Conservation (phyloP, 2,329 filamentous ascomycete species). For the Pseudohalonectria lignicola region DNA sequence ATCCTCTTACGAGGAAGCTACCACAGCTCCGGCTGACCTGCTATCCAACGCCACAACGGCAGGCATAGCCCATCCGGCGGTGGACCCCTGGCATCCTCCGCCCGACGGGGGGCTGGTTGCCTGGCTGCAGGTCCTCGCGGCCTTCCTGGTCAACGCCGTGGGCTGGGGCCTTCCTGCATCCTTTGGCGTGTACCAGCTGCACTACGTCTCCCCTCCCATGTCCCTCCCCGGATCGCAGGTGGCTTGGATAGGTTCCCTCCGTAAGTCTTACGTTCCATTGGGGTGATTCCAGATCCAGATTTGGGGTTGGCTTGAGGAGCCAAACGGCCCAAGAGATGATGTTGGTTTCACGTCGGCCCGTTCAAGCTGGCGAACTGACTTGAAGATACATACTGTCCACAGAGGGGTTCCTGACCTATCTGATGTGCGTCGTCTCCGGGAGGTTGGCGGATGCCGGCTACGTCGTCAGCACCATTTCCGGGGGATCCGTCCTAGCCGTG, state of each 20-base stretch:
- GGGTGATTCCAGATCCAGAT: too few relatives aligned
- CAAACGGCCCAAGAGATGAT: too few relatives aligned
- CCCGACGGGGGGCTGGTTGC: slow-evolving; percentile 35
- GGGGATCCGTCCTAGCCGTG: slow-evolving; percentile 28
- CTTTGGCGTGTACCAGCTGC: slow-evolving; percentile 36
- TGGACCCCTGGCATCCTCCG: slow-evolving; percentile 8
- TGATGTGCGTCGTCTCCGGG: slow-evolving; percentile 34
- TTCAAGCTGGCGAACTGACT: too few relatives aligned
- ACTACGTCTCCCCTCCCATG: slow-evolving; percentile 27
- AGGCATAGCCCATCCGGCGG: too few relatives aligned
- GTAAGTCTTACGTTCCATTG: too few relatives aligned
- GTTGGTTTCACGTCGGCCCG: too few relatives aligned
- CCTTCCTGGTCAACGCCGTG: slow-evolving; percentile 34
- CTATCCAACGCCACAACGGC: too few relatives aligned
- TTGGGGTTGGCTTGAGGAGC: too few relatives aligned
- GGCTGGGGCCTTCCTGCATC: slow-evolving; percentile 38
- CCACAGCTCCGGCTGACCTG: too few relatives aligned
- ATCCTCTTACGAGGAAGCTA: too few relatives aligned
- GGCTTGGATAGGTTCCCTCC: slow-evolving; percentile 37
- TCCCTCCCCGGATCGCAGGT: slow-evolving; percentile 22
- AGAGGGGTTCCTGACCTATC: slow-evolving; percentile 39
- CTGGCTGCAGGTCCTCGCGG: slow-evolving; percentile 38
- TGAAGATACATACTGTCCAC: too few relatives aligned
- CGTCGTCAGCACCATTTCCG: slow-evolving; percentile 25
- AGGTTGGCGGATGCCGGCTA: slow-evolving; percentile 39